Evolutionary conservation across 164 flowering plant genomes (phyloP), one percentile per base, ranked within the genome.

Genomic region (Sextonia rubra): DNA sequence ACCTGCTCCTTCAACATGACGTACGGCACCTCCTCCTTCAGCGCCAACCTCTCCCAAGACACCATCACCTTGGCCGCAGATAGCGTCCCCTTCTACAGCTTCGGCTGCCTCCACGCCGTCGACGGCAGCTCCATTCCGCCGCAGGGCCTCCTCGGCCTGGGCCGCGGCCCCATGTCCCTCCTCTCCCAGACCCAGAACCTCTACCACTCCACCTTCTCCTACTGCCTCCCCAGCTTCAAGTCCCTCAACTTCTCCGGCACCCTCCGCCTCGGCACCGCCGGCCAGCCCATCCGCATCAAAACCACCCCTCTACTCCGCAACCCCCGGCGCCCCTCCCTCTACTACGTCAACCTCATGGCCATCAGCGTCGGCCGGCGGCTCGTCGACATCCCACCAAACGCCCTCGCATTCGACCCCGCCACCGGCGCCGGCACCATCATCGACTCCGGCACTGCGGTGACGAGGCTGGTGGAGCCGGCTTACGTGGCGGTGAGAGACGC

Each of bases 391-490:
- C 97, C 97, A 0, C 78, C 88, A 0, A 32, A 73, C 26, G 93
- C 91, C 2, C 70, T 95, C 30, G 89, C 86, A 0, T 91, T 90
- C 77, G 75, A 95, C 73, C 90, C 97, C 3, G 68, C 80, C 56
- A 93, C 95, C 27, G 99, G 99, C 0, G 88, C 97, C 0, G 99
- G 99, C 2, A 95, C 99, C 37, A 77, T 95, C 62, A 69, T 95
- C 68, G 99, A 95, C 80, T 89, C 99, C 0, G 99, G 90, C 12
- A 87, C 90, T 0, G 83, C 81, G 2, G 81, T 84, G 73, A 84
- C 88, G 3, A 60, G 85, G 26, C 82, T 91, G 14, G 91, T 86
- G 11, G 62, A 66, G 25, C 86, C 93, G 32, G 97, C 84, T 0
- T 91, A 91, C 83, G 74, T 12, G 0, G 90, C 94, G 1, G 87